Evolutionary conservation across 345 rosid genomes (phyloP).

Genomic region (Combretum micranthum): DNA sequence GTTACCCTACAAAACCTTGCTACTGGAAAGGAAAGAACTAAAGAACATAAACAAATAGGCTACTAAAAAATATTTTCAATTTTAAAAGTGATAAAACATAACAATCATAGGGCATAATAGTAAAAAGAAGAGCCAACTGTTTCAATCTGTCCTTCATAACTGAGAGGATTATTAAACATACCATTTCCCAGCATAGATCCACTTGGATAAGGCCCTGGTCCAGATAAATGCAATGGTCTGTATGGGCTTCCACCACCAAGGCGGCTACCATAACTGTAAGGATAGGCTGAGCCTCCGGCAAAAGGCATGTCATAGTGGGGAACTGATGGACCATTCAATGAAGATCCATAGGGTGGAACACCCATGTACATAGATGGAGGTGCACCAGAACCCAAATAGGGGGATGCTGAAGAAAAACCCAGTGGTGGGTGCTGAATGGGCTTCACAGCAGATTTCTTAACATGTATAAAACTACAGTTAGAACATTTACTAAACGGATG

Average conservation of each 20-base stretch:
- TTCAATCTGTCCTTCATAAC: too few relatives aligned
- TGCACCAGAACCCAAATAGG: constrained; percentile 70
- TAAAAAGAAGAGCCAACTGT: too few relatives aligned
- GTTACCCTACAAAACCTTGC: too few relatives aligned
- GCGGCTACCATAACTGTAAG: constrained; percentile 65
- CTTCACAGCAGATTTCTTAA: constrained; percentile 74
- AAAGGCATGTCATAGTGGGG: constrained; percentile 86
- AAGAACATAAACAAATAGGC: too few relatives aligned
- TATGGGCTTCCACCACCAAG: constrained; percentile 80
- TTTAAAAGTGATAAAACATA: too few relatives aligned
- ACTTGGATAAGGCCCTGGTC: constrained; percentile 75
- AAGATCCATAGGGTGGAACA: constrained; percentile 85
- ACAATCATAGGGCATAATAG: too few relatives aligned
- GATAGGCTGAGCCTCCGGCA: constrained; percentile 91
- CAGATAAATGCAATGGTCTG: constrained; percentile 74
- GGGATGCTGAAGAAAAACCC: constrained; percentile 57
- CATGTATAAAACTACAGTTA: constrained; percentile 6
- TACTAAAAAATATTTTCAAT: too few relatives aligned
- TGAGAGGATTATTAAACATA: constrained; percentile 7
- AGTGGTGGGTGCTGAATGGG: constrained; percentile 54
- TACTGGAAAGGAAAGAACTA: not conserved
- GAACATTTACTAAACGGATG: not conserved
- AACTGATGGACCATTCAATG: constrained; percentile 75
- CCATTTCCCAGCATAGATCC: constrained; percentile 90
- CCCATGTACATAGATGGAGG: constrained; percentile 86